Percentiles rank a stretch among this genome's conserved stretches.
phyloP scores from a whole-genome alignment of 495 filamentous ascomycete genomes.

The Lentithecium fluviatile region DNA sequence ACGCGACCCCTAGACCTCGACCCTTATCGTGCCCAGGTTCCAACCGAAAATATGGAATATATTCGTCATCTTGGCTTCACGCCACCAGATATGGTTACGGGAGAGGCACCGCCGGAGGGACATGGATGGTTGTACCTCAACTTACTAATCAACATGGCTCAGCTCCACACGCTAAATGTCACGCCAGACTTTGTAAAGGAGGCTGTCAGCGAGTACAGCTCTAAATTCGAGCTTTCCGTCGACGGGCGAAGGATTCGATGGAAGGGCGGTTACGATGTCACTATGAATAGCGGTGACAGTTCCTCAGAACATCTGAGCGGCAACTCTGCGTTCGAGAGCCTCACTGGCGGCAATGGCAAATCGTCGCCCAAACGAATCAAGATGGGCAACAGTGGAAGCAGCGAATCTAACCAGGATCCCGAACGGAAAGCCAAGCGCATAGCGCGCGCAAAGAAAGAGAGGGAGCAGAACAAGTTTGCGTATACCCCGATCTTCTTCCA shows the following conservation, averaged over 20 bases:
- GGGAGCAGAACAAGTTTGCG: slow-evolving; percentile 30
- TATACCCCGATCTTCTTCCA: slow-evolving; percentile 47
- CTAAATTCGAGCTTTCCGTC: slow-evolving; percentile 66
- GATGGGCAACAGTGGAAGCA: slow-evolving; percentile 10
- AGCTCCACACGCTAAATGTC: slow-evolving; percentile 75
- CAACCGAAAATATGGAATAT: slow-evolving; percentile 72
- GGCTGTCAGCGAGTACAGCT: slow-evolving; percentile 63
- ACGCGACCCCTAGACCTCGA: slow-evolving; percentile 72
- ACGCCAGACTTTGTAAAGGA: slow-evolving; percentile 68
- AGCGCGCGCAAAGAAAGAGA: slow-evolving; percentile 8
- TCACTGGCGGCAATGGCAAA: background rate
- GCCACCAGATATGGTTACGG: slow-evolving; percentile 53
- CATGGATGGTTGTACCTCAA: slow-evolving; percentile 80
- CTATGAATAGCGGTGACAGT: slow-evolving; percentile 56
- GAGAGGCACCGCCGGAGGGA: slow-evolving; percentile 43
- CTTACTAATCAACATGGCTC: slow-evolving; percentile 74
- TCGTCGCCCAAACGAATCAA: slow-evolving; percentile 10
- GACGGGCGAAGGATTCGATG: slow-evolving; percentile 75
- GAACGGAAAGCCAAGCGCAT: slow-evolving; percentile 3
- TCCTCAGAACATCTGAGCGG: slow-evolving; percentile 28
- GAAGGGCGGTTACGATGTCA: slow-evolving; percentile 63
- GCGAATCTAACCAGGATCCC: slow-evolving; percentile 1
- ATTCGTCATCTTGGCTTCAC: slow-evolving; percentile 68
- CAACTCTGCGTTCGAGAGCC: slow-evolving; percentile 13
- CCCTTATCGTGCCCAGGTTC: slow-evolving; percentile 62